Base-by-base conservation (phyloP, 2,329 filamentous ascomycete species). In the Raffaelea deltoideospora region DNA sequence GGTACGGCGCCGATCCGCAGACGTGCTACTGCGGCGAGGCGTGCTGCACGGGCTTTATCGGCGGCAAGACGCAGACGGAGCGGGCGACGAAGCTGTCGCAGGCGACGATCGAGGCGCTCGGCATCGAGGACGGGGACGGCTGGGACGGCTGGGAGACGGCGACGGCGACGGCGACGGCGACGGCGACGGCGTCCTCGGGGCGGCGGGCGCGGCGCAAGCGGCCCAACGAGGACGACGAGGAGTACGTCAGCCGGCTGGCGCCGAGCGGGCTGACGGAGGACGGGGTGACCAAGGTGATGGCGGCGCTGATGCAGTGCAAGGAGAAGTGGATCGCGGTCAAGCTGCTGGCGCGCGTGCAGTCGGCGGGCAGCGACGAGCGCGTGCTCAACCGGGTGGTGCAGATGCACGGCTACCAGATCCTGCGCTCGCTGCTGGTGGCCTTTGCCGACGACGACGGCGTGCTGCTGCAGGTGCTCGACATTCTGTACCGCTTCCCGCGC, bases 251-350 rank as follows among this genome's bases (percentile, higher is more conserved):
- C 57, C 87, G 84, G 55, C 69, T 92, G 42, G 74, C 88, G 54
- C 77, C 82, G 35, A 82, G 77, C 50, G 76, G 72, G 33, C 69
- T 95, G 41, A 77, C 85, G 45, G 83, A 90, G 50, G 74, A 79
- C 41, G 84, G 81, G 43, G 85, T 92, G 42, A 84, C 80, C 50
- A 93, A 92, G 59, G 85, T 95, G 56, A 94, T 95, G 85, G 87
- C 88, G 19, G 80, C 86, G 0, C 73, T 98, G 41, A 87, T 94
- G 76, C 88, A 95, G 56, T 94, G 85, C 67, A 93, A 94, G 59
- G 90, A 98, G 66, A 95, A 95, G 59, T 98, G 90, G 90, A 95
- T 98, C 56, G 86, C 84, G 3, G 86, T 95, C 59, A 96, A 96
- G 60, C 65, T 98, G 39, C 72, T 98, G 41, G 72, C 78, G 47